phyloP scores from a whole-genome alignment of 208 protist genomes.

The Leishmania aethiopica region DNA sequence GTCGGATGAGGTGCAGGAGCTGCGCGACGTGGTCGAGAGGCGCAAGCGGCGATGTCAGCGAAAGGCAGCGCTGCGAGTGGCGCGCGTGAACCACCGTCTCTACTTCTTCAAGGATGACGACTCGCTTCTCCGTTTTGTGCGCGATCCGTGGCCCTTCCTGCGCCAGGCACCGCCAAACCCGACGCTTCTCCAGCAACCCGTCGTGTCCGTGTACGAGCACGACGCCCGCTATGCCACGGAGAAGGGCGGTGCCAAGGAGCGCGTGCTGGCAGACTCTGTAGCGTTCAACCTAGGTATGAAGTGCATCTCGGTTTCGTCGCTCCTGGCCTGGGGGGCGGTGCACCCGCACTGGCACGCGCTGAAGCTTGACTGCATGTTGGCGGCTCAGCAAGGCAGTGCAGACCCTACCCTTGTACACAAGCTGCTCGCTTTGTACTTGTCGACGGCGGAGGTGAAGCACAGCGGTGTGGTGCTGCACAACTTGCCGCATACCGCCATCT shows the following conservation, averaged over 20 bases:
- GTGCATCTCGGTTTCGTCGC: constrained; percentile 69
- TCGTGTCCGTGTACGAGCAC: constrained; percentile 53
- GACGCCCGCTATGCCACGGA: constrained; percentile 24
- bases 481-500: constrained; percentile 45
- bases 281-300: constrained; percentile 65
- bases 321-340: constrained; percentile 80
- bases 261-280: constrained; percentile 66
- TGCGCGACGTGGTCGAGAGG: constrained; percentile 45
- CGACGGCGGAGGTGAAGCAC: constrained; percentile 58
- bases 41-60: constrained; percentile 30
- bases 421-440: constrained; percentile 61
- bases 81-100: constrained; percentile 55
- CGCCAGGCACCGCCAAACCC: constrained; percentile 72
- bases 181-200: constrained; percentile 28
- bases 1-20: constrained; percentile 77
- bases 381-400: constrained; percentile 35
- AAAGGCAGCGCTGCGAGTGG: constrained; percentile 43
- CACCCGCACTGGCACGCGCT: constrained; percentile 56
- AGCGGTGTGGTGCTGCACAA: constrained; percentile 81
- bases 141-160: constrained; percentile 73
- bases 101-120: constrained; percentile 83
- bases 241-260: constrained; percentile 39
- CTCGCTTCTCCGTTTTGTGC: constrained; percentile 57
- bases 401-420: constrained; percentile 47
- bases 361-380: constrained; percentile 46